Evolutionary conservation across 495 filamentous ascomycete species (phyloP).

Genomic region (Recurvomyces mirabilis): DNA sequence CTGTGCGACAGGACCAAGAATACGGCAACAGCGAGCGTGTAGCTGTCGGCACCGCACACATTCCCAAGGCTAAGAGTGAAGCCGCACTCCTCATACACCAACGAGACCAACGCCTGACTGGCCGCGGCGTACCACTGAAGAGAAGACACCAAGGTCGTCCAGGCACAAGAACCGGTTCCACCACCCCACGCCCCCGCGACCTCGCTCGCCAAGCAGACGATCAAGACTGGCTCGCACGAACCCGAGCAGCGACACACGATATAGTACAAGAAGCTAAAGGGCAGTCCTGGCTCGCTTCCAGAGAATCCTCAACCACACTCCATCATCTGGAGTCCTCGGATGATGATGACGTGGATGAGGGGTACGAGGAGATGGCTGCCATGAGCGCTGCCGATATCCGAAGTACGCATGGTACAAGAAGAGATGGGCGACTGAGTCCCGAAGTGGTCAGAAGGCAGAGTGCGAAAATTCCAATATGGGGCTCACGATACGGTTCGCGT

Average conservation of each 20-base stretch:
- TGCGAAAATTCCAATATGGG: conserved; percentile 17
- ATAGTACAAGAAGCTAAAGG: conserved; percentile 31
- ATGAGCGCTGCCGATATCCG: no score
- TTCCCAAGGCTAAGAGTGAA: conserved; percentile 31
- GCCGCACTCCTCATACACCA: conserved; percentile 16
- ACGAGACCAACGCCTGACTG: background rate
- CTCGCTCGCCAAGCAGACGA: background rate
- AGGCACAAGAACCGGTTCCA: conserved; percentile 12
- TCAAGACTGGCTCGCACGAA: conserved; percentile 32
- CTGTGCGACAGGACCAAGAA: background rate
- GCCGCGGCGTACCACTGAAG: background rate
- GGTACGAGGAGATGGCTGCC: conserved; percentile 17
- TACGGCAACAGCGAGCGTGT: background rate
- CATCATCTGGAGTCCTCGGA: conserved; percentile 18
- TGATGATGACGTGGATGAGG: conserved; percentile 20
- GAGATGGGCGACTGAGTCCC: conserved; percentile 16
- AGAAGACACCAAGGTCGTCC: conserved; percentile 6
- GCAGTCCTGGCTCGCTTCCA: conserved; percentile 30
- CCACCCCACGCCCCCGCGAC: conserved; percentile 10
- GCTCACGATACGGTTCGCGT: conserved; percentile 24
- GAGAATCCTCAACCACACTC: conserved; percentile 27
- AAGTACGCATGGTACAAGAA: background rate
- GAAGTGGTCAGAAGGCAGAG: background rate
- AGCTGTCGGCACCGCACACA: conserved; percentile 9
- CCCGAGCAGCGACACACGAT: conserved; percentile 27